phyloP scores from a whole-genome alignment of 78 protist genomes.

The Ministeria vibrans region DNA sequence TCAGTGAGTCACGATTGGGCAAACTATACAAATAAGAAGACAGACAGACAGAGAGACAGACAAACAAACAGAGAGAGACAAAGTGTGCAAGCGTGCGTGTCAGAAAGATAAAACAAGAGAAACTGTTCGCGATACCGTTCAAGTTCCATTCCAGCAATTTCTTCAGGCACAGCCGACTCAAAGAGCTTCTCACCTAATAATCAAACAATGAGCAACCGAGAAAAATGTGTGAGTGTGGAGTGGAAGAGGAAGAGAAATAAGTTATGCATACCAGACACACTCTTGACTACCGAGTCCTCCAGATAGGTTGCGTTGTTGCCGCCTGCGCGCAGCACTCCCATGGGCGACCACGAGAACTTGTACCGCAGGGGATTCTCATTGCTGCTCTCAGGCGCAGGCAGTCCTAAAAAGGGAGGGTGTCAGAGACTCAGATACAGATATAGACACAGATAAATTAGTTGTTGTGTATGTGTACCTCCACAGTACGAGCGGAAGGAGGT shows the following conservation, averaged over 20 bases:
- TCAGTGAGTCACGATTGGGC: conserved; percentile 55
- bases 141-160: neutral
- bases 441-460: too few species aligned
- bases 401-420: too few species aligned
- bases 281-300: neutral
- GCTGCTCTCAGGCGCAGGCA: conserved; percentile 49
- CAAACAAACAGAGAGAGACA: neutral
- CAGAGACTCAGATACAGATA: too few species aligned
- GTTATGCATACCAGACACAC: neutral
- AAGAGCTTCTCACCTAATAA: neutral
- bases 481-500: conserved; percentile 1
- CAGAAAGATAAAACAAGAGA: neutral
- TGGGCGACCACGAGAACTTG: conserved; percentile 67
- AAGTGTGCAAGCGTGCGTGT: neutral
- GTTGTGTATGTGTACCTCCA: too few species aligned
- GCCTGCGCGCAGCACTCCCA: conserved; percentile 49
- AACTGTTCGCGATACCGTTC: neutral
- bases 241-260: neutral
- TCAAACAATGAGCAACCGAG: too few species aligned
- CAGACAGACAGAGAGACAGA: too few species aligned
- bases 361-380: conserved; percentile 64
- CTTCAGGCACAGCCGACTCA: neutral
- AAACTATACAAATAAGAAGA: conserved; percentile 36
- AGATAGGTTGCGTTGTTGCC: conserved; percentile 13
- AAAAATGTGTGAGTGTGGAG: neutral